Base-by-base conservation (phyloP, 2,329 filamentous ascomycete genomes). In the Calycina herbarum region DNA sequence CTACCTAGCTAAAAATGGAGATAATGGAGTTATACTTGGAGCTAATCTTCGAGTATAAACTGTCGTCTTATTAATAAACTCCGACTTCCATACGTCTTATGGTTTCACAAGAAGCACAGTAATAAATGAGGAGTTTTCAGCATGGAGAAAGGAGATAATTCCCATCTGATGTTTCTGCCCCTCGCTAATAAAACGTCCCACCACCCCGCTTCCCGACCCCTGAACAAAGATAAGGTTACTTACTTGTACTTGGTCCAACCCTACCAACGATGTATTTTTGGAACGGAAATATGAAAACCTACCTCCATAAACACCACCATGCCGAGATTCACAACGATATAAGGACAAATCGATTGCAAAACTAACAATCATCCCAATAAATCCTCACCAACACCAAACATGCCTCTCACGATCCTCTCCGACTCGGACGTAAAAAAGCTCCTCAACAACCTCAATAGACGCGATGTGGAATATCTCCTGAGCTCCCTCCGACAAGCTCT, bases 381-480 rank as follows among this genome's bases (percentile, higher is more conserved):
- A 48, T 3, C 45, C 5, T 2, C 20, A 48, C n/a, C 4, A 24
- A 48, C 38, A 48, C n/a, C n/a, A 48, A 62, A 60, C 64, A 88
- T 88, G 85, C 78, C 84, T 60, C 80, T 89, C 70, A 83, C 85
- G 0, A 78, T 89, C 24, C 81, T 89, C 57, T 84, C 82, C 6
- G 85, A 89, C 71, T 78, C 81, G 45, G 80, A 88, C 75, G 83
- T 89, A 73, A 80, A 79, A 69, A 70, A 74, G 10, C 75, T 89
- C 40, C 79, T 89, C 48, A 83, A 87, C 71, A 79, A 77, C 65
- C 78, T 89, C 13, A 84, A 77, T 0, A 68, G 75, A 2, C 80
- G 82, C 1, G 85, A 89, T 72, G 80, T 86, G 48, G 80, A 84
- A 24, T 77, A 74, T 24, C 83, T 89, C 67, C 79, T 82, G n/a